phyloP scores from a whole-genome alignment of 192 early-diverging fungal genomes.

The Coemansia sp. region DNA sequence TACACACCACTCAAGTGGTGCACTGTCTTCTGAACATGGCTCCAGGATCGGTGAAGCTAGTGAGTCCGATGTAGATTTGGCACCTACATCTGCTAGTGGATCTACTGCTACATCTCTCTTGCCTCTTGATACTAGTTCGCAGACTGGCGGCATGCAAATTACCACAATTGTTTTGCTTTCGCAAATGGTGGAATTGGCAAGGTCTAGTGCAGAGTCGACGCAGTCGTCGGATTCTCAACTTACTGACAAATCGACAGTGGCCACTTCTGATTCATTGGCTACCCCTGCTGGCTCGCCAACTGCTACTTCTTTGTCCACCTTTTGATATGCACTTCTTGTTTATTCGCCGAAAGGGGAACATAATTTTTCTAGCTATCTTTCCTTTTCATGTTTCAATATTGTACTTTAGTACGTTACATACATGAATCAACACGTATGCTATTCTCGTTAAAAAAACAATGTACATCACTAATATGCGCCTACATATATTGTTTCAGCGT shows the following conservation, averaged over 20 bases:
- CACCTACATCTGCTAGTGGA: slow-evolving; percentile 10
- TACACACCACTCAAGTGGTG: background rate
- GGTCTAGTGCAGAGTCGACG: background rate
- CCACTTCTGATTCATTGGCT: slow-evolving; percentile 12
- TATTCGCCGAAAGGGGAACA: no score
- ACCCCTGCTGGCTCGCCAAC: background rate
- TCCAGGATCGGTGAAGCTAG: no score
- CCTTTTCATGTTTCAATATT: background rate
- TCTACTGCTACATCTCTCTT: slow-evolving; percentile 47
- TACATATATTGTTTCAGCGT: background rate
- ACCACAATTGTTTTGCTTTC: slow-evolving; percentile 39
- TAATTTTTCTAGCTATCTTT: no score
- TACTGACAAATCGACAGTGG: background rate
- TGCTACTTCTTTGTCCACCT: background rate
- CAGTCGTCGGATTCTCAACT: background rate
- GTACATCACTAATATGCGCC: no score
- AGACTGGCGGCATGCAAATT: slow-evolving; percentile 1
- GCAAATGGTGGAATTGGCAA: slow-evolving; percentile 33
- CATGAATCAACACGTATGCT: no score
- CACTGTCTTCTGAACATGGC: no score
- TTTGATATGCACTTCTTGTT: background rate
- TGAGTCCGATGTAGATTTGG: background rate
- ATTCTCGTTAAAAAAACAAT: no score
- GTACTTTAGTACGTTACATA: no score
- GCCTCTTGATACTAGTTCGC: slow-evolving; percentile 29